Conservation (phyloP, 495 filamentous ascomycete species). For the Hypoxylon subgilvum region DNA sequence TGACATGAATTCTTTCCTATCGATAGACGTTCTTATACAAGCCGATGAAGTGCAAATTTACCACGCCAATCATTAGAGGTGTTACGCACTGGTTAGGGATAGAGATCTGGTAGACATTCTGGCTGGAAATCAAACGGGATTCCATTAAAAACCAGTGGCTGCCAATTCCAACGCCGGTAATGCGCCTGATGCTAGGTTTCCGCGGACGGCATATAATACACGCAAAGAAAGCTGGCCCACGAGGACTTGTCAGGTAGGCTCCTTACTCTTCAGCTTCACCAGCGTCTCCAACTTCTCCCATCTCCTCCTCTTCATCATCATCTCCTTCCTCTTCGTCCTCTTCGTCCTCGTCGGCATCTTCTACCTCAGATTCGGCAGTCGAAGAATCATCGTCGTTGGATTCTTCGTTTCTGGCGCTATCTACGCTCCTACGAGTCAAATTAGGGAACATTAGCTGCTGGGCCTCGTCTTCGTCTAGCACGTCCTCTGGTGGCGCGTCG, state of each 20-base stretch:
- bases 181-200: neutral
- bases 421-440: conserved; percentile 44
- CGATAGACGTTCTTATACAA: too few species aligned
- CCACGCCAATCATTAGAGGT: too few species aligned
- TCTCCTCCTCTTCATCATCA: conserved; percentile 9
- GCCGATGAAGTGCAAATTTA: too few species aligned
- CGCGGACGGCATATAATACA: neutral
- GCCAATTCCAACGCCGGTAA: too few species aligned
- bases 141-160: too few species aligned
- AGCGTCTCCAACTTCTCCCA: too few species aligned
- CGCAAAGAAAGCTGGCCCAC: neutral
- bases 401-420: conserved; percentile 35
- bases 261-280: conserved; percentile 17
- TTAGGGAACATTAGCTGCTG: conserved; percentile 55
- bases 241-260: neutral
- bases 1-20: too few species aligned
- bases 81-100: too few species aligned
- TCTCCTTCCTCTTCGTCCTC: conserved; percentile 36
- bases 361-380: conserved; percentile 31
- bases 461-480: conserved; percentile 53
- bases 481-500: conserved; percentile 63
- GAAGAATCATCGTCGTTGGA: conserved; percentile 33
- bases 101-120: too few species aligned
- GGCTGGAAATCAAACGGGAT: too few species aligned
- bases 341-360: conserved; percentile 35